phyloP scores from a whole-genome alignment of 1,284 basidiomycete species.

The Agroathelia rolfsii region DNA sequence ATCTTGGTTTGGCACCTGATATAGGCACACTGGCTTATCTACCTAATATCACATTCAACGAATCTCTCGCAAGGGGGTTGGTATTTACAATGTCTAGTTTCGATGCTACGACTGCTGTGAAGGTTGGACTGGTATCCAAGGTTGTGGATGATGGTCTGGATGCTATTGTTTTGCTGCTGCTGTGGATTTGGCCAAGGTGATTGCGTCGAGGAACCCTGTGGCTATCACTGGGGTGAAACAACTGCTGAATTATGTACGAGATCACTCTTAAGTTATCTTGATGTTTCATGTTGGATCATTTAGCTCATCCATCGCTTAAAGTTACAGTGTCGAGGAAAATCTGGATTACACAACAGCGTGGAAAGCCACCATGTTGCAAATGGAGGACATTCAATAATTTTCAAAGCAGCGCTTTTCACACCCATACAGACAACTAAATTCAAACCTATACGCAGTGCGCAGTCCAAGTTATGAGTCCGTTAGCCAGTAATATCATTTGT shows the following conservation, averaged over 20 bases:
- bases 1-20: slow-evolving; percentile 84
- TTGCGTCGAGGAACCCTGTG: slow-evolving; percentile 75
- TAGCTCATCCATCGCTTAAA: background rate
- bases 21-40: slow-evolving; percentile 83
- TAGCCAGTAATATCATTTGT: too few species aligned
- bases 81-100: slow-evolving; percentile 75
- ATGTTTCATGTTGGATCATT: background rate
- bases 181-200: slow-evolving; percentile 52
- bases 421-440: too few species aligned
- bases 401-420: too few species aligned
- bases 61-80: slow-evolving; percentile 71
- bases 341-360: slow-evolving; percentile 72
- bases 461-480: too few species aligned
- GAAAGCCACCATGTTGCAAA: slow-evolving; percentile 68
- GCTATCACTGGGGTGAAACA: slow-evolving; percentile 80
- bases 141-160: slow-evolving; percentile 61
- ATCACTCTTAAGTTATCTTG: slow-evolving; percentile 49
- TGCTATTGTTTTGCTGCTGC: slow-evolving; percentile 47
- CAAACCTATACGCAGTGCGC: too few species aligned
- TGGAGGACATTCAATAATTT: slow-evolving; percentile 38
- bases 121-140: slow-evolving; percentile 71
- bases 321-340: slow-evolving; percentile 62
- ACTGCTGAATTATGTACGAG: slow-evolving; percentile 61
- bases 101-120: slow-evolving; percentile 56
- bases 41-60: slow-evolving; percentile 75